A percentile compares a stretch with the other conserved stretches of the same genome.
Conservation (phyloP, 2,329 filamentous ascomycete genomes). For the Kalmusia sp. region DNA sequence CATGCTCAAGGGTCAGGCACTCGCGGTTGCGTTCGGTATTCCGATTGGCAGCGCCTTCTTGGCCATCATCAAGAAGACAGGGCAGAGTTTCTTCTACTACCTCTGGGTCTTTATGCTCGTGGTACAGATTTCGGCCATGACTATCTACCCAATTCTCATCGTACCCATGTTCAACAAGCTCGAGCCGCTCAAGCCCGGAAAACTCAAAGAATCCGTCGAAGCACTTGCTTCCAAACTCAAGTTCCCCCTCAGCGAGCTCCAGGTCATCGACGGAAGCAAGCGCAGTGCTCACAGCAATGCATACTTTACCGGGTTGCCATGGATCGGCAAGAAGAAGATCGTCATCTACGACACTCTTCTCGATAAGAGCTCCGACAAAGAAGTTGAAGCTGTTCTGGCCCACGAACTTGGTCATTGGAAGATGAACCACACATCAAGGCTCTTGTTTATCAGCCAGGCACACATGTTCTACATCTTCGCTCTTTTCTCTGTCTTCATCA, state of each 20-base stretch:
- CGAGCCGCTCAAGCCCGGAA: conserved; percentile 85
- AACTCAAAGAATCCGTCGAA: conserved; percentile 88
- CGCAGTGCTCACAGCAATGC: conserved; percentile 88
- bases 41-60: conserved; percentile 93
- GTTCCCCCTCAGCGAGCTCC: conserved; percentile 90
- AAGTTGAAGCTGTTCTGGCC: conserved; percentile 92
- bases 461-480: conserved; percentile 98
- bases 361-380: conserved; percentile 89
- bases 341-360: conserved; percentile 98
- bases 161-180: conserved; percentile 98
- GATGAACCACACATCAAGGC: conserved; percentile 89
- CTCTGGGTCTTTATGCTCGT: conserved; percentile 91
- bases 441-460: conserved; percentile 80
- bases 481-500: conserved; percentile 96
- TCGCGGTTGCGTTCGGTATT: conserved; percentile 79
- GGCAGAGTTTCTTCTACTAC: conserved; percentile 96
- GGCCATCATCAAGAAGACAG: conserved; percentile 92
- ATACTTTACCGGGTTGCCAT: conserved; percentile 96
- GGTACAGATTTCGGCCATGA: conserved; percentile 93
- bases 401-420: conserved; percentile 99
- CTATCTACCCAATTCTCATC: conserved; percentile 93
- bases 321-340: conserved; percentile 93
- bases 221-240: conserved; percentile 80
- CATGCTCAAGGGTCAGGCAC: conserved; percentile 86
- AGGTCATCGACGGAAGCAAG: conserved; percentile 94